Percentiles rank a stretch among this genome's conserved stretches.
These are phyloP conservation scores for Cercophora sp. DNA, from an alignment of 495 filamentous ascomycete species.

Conservation along the genomic window DNA sequence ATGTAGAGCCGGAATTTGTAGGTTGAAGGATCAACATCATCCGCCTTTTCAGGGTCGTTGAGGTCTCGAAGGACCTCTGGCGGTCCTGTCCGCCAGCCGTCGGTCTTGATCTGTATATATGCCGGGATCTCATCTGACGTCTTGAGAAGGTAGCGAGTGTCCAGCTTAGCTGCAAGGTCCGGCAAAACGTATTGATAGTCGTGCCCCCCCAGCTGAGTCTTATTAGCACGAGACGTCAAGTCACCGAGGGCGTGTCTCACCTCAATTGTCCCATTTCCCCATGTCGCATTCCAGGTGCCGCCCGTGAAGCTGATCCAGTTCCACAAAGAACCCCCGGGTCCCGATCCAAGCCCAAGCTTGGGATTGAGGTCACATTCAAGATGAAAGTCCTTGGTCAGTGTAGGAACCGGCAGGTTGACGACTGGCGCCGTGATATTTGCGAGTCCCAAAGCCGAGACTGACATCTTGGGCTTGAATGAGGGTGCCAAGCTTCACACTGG, in stretches of 20 bases:
- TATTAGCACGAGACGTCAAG: background rate
- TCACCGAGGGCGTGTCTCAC: background rate
- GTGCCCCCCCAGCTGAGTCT: constrained; percentile 6
- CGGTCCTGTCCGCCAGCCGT: constrained; percentile 9
- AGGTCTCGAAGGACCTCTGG: constrained; percentile 6
- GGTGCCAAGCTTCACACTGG: no score
- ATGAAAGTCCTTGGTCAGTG: constrained; percentile 11
- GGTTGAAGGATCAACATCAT: constrained; percentile 3
- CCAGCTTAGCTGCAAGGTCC: constrained; percentile 7
- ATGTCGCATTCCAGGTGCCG: constrained; percentile 9
- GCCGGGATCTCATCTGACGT: background rate
- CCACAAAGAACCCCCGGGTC: constrained; percentile 4
- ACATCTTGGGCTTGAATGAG: no score
- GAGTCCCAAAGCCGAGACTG: no score
- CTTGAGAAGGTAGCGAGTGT: constrained; percentile 11
- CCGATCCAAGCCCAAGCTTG: background rate
- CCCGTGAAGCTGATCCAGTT: constrained; percentile 14
- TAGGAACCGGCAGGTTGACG: constrained; percentile 1
- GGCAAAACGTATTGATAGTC: constrained; percentile 13
- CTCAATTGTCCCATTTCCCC: constrained; percentile 10
- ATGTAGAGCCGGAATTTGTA: constrained; percentile 11
- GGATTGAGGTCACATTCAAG: constrained; percentile 12
- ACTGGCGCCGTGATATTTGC: no score
- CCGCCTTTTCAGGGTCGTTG: constrained; percentile 5
- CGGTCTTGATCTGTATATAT: constrained; percentile 13